Percentiles rank a stretch among this genome's conserved stretches.
These are phyloP conservation scores for Straminergon stramineum DNA, from an alignment of 225 moss, liverwort and hornwort species.

Conservation along the genomic window DNA sequence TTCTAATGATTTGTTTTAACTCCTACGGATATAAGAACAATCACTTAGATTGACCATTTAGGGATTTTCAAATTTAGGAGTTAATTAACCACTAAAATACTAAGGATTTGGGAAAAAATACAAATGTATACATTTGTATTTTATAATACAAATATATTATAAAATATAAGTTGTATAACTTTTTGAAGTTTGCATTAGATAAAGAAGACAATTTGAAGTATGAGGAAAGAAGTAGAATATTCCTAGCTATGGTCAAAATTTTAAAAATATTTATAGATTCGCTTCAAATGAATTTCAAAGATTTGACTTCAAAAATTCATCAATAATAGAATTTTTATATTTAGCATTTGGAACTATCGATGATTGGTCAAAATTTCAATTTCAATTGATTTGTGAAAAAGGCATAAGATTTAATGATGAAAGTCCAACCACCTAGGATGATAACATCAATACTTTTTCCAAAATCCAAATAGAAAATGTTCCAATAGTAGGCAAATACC, in stretches of 20 bases:
- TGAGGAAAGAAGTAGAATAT: background rate
- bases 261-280: background rate
- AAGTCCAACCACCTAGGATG: background rate
- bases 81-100: too few species aligned
- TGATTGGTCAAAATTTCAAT: background rate
- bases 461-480: background rate
- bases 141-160: fast-evolving
- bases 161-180: background rate
- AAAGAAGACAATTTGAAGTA: background rate
- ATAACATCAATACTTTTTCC: background rate
- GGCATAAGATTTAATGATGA: background rate
- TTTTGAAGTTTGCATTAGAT: background rate
- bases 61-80: background rate
- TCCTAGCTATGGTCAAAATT: fast-evolving
- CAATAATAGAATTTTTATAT: background rate
- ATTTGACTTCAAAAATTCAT: background rate
- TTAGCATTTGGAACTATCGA: background rate
- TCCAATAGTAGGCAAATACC: background rate
- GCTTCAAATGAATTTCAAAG: background rate
- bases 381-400: background rate
- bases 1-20: background rate
- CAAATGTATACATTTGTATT: too few species aligned
- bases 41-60: background rate
- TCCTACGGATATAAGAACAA: background rate
- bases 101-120: fast-evolving